Base-by-base conservation (phyloP, 176 grass and related monocot species). In the Neostapfia colusana region DNA sequence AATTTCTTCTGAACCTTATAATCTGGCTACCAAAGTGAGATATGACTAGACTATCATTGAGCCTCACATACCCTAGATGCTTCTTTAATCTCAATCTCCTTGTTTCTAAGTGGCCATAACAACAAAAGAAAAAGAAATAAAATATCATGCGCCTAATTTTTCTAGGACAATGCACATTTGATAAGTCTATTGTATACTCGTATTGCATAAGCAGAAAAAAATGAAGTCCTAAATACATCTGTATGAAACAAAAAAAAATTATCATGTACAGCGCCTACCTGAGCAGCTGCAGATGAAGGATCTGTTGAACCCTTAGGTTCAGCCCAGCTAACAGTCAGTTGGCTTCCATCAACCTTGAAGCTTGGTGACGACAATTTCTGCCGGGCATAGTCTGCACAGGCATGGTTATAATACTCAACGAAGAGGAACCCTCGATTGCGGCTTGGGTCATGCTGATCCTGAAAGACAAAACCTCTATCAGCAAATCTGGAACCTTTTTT, bases 341-440 rank as follows among this genome's bases (percentile, higher is more conserved):
- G 90, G 80, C 89, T 99, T 66, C 95, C 95, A 74, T 99, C 91
- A 72, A 99, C 89, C 70, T 95, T 99, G 77, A 99, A 99, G 45
- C 57, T 49, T 68, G 85, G 69, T 63, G 78, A 86, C 23, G 91
- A 86, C 55, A 99, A 82, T 37, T 92, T 99, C 73, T 75, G 82
- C 70, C 78, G 82, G 35, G 91, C 70, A 79, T 95, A 91, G 56
- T 99, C 91, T 62, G 95, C 95, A 24, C 95, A 99, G 42, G 91
- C 95, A 53, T 95, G 82, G 83, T 99, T 99, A 73, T 95, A 90
- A 53, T 92, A 99, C 73, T 99, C 95, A 48, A 99, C 87, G 73
- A 99, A 99, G 42, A 95, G 87, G 73, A 99, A 99, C 37, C 95
- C 95, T 60, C 95, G 84, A 42, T 99, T 99, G 2, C 89, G 95